phyloP scores from a whole-genome alignment of 805 yeast genomes.

The Metschnikowia kofuensis region DNA sequence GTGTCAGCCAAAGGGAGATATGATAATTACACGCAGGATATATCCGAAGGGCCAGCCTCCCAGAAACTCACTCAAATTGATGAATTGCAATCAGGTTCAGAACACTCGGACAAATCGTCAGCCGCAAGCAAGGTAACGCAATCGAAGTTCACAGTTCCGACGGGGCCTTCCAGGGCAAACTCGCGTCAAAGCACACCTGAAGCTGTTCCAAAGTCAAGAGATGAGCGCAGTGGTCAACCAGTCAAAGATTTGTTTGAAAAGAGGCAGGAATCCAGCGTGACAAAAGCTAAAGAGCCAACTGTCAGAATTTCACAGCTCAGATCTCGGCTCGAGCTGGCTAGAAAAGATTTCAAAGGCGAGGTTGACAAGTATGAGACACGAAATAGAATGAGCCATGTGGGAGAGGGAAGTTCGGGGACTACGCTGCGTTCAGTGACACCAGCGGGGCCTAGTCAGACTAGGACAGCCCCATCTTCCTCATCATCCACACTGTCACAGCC shows the following conservation, averaged over 20 bases:
- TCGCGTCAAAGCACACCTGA: background rate
- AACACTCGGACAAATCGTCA: too few species aligned
- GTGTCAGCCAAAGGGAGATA: conserved; percentile 25
- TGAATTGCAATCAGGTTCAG: background rate
- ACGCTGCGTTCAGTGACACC: conserved; percentile 2
- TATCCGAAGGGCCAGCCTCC: background rate
- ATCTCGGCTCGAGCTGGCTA: conserved; percentile 21
- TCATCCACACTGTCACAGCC: background rate
- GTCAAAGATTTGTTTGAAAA: background rate
- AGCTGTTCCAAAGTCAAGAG: background rate
- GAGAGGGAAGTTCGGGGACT: background rate
- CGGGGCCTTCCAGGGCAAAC: conserved; percentile 1
- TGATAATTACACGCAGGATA: conserved; percentile 26
- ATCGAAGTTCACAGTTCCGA: background rate
- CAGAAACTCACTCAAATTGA: conserved; percentile 6
- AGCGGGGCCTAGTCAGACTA: background rate
- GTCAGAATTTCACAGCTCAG: conserved; percentile 17
- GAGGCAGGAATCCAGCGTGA: background rate
- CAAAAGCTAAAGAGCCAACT: background rate
- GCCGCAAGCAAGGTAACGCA: background rate
- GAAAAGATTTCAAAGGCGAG: background rate
- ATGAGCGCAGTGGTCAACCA: background rate
- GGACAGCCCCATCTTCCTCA: conserved; percentile 1
- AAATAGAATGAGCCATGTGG: background rate
- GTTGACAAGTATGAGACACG: background rate